Evolutionary conservation across 306 rosid genomes (phyloP).

Genomic region (Medicago ruthenica): DNA sequence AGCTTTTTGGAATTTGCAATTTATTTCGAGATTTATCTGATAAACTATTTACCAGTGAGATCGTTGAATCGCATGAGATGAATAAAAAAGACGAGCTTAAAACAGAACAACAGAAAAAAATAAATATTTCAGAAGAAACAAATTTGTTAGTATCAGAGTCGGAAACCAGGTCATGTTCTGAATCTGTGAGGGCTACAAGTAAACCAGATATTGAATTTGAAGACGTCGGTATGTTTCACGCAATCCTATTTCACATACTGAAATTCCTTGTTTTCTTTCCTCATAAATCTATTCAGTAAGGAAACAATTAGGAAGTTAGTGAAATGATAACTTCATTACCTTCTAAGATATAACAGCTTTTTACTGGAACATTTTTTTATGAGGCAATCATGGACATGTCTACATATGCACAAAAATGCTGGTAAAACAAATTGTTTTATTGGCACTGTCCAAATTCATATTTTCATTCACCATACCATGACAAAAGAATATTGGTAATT

Average conservation of each 20-base stretch:
- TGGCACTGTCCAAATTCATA: constrained; percentile 6
- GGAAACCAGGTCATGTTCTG: constrained; percentile 46
- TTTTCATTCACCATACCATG: constrained; percentile 7
- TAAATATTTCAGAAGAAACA: constrained; percentile 48
- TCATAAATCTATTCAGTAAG: constrained; percentile 17
- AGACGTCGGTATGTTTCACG: constrained; percentile 67
- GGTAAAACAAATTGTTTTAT: constrained; percentile 6
- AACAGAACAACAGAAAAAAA: constrained; percentile 41
- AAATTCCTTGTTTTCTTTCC: constrained; percentile 18
- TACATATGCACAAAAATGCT: constrained; percentile 11
- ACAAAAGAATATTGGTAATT: constrained; percentile 21
- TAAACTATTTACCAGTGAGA: constrained; percentile 83
- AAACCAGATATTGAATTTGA: constrained; percentile 65
- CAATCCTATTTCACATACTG: constrained; percentile 22
- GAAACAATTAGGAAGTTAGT: constrained; percentile 10
- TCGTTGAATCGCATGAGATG: constrained; percentile 66
- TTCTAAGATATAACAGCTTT: constrained; percentile 5
- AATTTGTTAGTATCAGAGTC: constrained; percentile 42
- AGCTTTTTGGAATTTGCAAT: constrained; percentile 93
- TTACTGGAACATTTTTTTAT: constrained; percentile 15
- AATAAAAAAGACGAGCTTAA: constrained; percentile 36
- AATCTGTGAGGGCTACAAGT: constrained; percentile 43
- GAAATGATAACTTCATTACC: constrained; percentile 22
- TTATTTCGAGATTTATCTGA: constrained; percentile 88
- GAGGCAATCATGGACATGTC: constrained; percentile 6